These are phyloP conservation scores for Harrya chromipes DNA, from an alignment of 768 basidiomycete species.

Conservation along the genomic window DNA sequence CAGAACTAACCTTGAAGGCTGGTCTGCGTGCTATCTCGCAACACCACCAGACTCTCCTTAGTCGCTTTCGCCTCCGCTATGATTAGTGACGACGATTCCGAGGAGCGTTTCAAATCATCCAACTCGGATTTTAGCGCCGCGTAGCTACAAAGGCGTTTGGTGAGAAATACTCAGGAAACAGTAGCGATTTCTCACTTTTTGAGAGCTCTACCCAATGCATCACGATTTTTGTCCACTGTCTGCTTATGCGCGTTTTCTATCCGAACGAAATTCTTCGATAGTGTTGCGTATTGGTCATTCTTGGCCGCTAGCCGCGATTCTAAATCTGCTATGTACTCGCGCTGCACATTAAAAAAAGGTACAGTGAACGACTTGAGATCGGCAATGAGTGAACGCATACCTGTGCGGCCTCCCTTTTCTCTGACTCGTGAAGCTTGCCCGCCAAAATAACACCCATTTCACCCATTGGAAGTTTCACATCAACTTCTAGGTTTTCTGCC, in stretches of 20 bases:
- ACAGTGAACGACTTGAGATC: background rate
- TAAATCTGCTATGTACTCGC: conserved; percentile 14
- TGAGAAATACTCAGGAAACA: background rate
- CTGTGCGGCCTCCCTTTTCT: conserved; percentile 10
- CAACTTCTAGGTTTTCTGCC: conserved; percentile 6
- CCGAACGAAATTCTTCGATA: conserved; percentile 15
- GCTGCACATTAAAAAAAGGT: conserved; percentile 13
- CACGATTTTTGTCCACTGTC: conserved; percentile 12
- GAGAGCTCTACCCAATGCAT: conserved; percentile 13
- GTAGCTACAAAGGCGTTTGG: conserved; percentile 19
- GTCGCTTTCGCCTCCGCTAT: conserved; percentile 24
- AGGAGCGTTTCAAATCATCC: conserved; percentile 25
- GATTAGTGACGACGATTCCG: conserved; percentile 20
- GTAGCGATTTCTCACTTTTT: conserved; percentile 16
- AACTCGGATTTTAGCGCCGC: conserved; percentile 29
- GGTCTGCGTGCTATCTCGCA: conserved; percentile 19
- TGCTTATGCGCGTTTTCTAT: conserved; percentile 15
- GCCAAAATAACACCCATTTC: conserved; percentile 1
- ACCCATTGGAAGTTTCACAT: background rate
- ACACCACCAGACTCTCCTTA: conserved; percentile 23
- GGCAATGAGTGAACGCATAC: conserved; percentile 4
- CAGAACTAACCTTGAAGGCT: conserved; percentile 27
- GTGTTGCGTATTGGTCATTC: conserved; percentile 8
- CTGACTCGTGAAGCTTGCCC: background rate
- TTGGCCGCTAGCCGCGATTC: conserved; percentile 19